Base-by-base conservation (phyloP, 331 rosid species). In the Rhamnella rubrinervis region DNA sequence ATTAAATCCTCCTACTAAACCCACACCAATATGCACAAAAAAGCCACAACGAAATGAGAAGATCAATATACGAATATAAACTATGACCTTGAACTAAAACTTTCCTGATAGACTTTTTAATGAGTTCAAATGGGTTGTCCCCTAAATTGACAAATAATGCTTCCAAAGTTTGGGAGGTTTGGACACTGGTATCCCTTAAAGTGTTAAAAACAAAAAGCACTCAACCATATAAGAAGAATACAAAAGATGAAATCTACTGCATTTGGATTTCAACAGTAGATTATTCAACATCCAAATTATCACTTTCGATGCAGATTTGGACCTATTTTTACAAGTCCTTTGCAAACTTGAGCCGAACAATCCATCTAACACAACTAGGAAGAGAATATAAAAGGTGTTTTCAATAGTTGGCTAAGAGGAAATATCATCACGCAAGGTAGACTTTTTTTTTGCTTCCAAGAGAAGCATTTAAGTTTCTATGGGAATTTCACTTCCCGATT, bases 311-410 rank as follows among this genome's bases (percentile, higher is more conserved):
- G 68, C 97, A 91, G 50, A 91, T 71, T 57, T 85, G 79, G 39
- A 91, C 79, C 86, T 84, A 51, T 88, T 83, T 28, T 50, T 35
- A 15, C 81, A 51, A 44, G 79, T 91, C 68, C 95, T 95, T 61
- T 84, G 92, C 84, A 88, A 76, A 65, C 86, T 79, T 17, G 90
- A 47, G 17, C 92, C 84, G 68, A 91, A 91, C 15, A 68, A 74
- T 53, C 89, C 97, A 50, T 91, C 97, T 79, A 91, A 70, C 20
- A 88, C 85, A 37, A 92, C 89, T 80, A 91, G 74, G 78, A 86
- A 66, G 69, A 88, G 90, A 68, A 86, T 70, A 62, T 84, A 91
- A 62, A n/a, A 81, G 25, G 71, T 67, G 61, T 62, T 69, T 20
- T 65, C 77, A 5, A 11, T 55, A 71, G 50, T 75, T 68, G 74